Evolutionary conservation across 768 basidiomycete genomes (phyloP).

Genomic region (Leccinellum albellum): DNA sequence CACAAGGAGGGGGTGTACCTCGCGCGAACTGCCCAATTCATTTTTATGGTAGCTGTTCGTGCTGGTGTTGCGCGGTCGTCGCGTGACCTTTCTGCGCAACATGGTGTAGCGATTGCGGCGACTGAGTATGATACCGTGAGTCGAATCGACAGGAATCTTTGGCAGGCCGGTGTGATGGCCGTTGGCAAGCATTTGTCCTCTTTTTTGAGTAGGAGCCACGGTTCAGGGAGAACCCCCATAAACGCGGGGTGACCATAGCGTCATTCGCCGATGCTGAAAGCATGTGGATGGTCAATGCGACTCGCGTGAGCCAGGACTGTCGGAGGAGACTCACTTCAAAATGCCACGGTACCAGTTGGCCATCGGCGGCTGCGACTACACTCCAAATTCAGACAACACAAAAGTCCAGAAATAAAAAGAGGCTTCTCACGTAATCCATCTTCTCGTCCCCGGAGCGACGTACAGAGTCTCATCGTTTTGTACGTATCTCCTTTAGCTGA

Average conservation of each 20-base stretch:
- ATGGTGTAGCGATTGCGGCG: slow-evolving; percentile 69
- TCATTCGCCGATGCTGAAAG: slow-evolving; percentile 78
- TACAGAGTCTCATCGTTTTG: slow-evolving; percentile 93
- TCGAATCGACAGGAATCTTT: slow-evolving; percentile 37
- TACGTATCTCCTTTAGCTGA: slow-evolving; percentile 85
- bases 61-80: slow-evolving; percentile 1
- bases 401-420: background rate
- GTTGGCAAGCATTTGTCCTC: slow-evolving; percentile 73
- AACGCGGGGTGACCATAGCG: slow-evolving; percentile 95
- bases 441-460: slow-evolving; percentile 92
- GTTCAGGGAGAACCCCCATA: slow-evolving; percentile 87
- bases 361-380: slow-evolving; percentile 93
- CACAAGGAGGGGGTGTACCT: slow-evolving; percentile 21
- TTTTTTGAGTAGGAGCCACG: slow-evolving; percentile 91
- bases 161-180: slow-evolving; percentile 33
- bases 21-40: background rate
- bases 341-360: slow-evolving; percentile 92
- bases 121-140: slow-evolving; percentile 76
- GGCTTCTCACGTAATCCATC: slow-evolving; percentile 72
- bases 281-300: slow-evolving; percentile 3
- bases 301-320: background rate
- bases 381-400: slow-evolving; percentile 5
- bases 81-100: slow-evolving; percentile 35
- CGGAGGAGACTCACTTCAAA: slow-evolving; percentile 66
- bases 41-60: slow-evolving; percentile 13